Conservation (phyloP, 2,329 filamentous ascomycete genomes). For the Thelonectria discophora region DNA sequence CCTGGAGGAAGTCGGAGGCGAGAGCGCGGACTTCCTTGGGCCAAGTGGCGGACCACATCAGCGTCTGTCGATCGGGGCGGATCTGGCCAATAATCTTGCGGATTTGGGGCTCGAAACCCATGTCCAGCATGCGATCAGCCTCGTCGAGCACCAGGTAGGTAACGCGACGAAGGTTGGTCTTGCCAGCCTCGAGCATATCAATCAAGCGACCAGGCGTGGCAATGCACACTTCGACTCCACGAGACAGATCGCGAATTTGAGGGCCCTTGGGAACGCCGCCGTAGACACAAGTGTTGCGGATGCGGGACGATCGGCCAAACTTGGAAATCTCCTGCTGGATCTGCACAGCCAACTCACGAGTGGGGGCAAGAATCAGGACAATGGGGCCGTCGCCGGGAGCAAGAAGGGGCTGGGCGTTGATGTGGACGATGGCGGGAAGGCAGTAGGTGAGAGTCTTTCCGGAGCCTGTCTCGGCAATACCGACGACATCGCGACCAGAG, state of each 20-base stretch:
- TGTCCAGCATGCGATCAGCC: constrained; percentile 99
- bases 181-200: constrained; percentile 97
- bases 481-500: constrained; percentile 96
- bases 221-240: constrained; percentile 98
- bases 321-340: constrained; percentile 99
- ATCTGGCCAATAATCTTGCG: constrained; percentile 99
- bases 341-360: constrained; percentile 96
- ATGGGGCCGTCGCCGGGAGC: constrained; percentile 96
- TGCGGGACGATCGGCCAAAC: constrained; percentile 96
- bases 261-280: constrained; percentile 98
- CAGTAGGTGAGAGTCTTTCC: constrained; percentile 99
- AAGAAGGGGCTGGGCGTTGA: constrained; percentile 97
- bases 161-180: constrained; percentile 96
- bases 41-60: constrained; percentile 99
- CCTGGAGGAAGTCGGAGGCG: constrained; percentile 87
- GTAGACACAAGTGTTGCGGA: constrained; percentile 98
- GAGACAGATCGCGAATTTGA: constrained; percentile 92
- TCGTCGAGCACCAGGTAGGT: constrained; percentile 99
- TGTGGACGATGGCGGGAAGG: constrained; percentile 97
- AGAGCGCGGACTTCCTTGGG: constrained; percentile 97
- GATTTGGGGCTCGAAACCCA: constrained; percentile 99
- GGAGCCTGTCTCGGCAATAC: constrained; percentile 98
- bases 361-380: constrained; percentile 93
- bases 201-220: constrained; percentile 97
- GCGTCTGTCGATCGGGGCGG: constrained; percentile 96